Conservation (phyloP, 2,329 filamentous ascomycete species). For the Xylaria sp. region DNA sequence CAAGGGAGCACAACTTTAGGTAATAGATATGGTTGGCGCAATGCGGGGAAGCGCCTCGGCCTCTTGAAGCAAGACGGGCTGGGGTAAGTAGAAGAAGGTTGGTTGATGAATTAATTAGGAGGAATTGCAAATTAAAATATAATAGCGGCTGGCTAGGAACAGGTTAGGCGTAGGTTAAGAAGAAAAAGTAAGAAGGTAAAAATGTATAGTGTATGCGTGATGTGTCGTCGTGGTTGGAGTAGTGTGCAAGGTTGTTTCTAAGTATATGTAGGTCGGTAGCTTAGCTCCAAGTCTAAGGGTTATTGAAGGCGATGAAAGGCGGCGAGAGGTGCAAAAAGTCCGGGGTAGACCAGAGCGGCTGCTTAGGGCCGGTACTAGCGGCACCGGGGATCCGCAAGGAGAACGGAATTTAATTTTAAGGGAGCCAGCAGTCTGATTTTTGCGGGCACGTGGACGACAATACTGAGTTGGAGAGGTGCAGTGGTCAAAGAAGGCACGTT, state of each 20-base stretch:
- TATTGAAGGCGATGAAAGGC: neutral
- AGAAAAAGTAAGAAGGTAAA: conserved; percentile 2
- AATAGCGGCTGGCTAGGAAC: conserved; percentile 25
- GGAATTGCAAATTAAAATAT: conserved; percentile 16
- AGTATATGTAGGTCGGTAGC: neutral
- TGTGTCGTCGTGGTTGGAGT: conserved; percentile 21
- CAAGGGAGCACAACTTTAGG: conserved; percentile 58
- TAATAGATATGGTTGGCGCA: conserved; percentile 56
- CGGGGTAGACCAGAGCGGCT: conserved; percentile 29
- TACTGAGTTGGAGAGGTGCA: neutral
- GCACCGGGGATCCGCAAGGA: neutral
- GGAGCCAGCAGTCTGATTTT: conserved; percentile 9
- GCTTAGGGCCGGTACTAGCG: conserved; percentile 4
- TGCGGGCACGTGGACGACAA: conserved; percentile 35
- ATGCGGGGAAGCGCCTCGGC: conserved; percentile 56
- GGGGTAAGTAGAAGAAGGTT: neutral
- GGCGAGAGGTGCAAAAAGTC: conserved; percentile 12
- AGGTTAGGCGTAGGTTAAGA: conserved; percentile 9
- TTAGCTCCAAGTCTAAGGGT: neutral
- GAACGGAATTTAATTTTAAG: neutral
- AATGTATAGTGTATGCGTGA: neutral
- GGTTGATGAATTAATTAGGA: conserved; percentile 26
- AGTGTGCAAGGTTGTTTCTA: neutral
- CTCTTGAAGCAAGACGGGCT: conserved; percentile 36
- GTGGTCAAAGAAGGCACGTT: conserved; percentile 17